Evolutionary conservation across 2,329 filamentous ascomycete species (phyloP), one percentile per base, ranked within the genome.

Genomic region (Colletotrichum nymphaeae): DNA sequence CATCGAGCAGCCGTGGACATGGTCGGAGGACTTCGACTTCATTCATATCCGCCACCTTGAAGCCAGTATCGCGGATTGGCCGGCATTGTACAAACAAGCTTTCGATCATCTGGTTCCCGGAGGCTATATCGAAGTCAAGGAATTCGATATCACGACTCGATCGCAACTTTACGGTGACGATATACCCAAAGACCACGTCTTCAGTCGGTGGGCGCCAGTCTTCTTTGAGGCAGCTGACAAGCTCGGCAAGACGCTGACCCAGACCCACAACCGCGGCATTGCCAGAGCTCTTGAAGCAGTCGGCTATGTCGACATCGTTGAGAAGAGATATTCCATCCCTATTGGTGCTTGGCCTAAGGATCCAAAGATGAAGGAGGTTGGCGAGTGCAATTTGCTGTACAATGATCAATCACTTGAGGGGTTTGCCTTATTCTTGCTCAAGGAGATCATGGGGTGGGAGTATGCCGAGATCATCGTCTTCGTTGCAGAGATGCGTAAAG

Each of bases 1-100:
- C 30, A 24, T 59, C 4, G 32, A 59, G 22, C 9, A 86, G 22
- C 80, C 82, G 1, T 86, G 84, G 84, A 91, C 83, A 79, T 89
- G 83, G 62, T 22, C 32, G 2, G 12, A 19, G n/a, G n/a, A 37
- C 49, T 89, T 90, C 77, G 90, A 92, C 80, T 90, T 88, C 76
- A 87, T 93, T 64, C 91, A 92, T 78, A 87, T 88, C 14, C 87
- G 88, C 32, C 84, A 88, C 76, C 82, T 92, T 74, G 83, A 86
- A 5, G 90, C 90, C 26, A 86, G 86, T 68, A 86, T 92, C 69
- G 80, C 83, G 3, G 89, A 91, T 75, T 92, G 90, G 81, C 84
- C 85, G 42, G 82, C 85, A 19, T 78, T 92, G 5, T 86, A 91
- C 68, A 79, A 81, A 52, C 86, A 88, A 72, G 81, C 87, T 2